Evolutionary conservation across 1,139 yeast species (phyloP).

Genomic region (Yamadazyma jaroonii): DNA sequence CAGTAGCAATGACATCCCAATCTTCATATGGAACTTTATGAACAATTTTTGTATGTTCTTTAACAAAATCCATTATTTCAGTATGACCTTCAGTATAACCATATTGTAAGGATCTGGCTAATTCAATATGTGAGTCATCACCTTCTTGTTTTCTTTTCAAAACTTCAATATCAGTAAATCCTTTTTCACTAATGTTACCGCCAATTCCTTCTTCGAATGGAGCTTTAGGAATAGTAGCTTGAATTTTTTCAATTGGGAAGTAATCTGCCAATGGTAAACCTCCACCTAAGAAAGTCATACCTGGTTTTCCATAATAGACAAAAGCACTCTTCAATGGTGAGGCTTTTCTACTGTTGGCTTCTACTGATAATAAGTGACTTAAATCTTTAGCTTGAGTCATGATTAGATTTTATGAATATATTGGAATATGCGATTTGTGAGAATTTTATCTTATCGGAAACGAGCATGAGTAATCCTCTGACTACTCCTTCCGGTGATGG

Average conservation of each 20-base stretch:
- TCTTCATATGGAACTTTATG: slow-evolving; percentile 65
- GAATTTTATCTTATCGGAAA: slow-evolving; percentile 1
- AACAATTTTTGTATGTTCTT: slow-evolving; percentile 71
- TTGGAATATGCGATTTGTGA: not conserved
- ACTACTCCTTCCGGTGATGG: too few relatives aligned
- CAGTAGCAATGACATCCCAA: slow-evolving; percentile 57
- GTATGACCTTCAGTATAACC: slow-evolving; percentile 82
- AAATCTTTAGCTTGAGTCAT: slow-evolving; percentile 50
- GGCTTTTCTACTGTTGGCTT: slow-evolving; percentile 71
- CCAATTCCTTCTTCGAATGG: slow-evolving; percentile 78
- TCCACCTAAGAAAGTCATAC: slow-evolving; percentile 87
- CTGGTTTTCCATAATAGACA: slow-evolving; percentile 70
- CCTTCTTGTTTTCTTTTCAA: slow-evolving; percentile 22
- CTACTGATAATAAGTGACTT: slow-evolving; percentile 70
- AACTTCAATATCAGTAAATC: slow-evolving; percentile 44
- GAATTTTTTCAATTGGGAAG: slow-evolving; percentile 83
- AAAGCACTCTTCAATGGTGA: slow-evolving; percentile 86
- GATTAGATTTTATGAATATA: too few relatives aligned
- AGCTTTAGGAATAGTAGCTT: slow-evolving; percentile 62
- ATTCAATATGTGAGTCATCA: slow-evolving; percentile 60
- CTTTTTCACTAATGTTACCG: slow-evolving; percentile 50
- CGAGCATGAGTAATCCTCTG: not conserved
- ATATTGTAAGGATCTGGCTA: slow-evolving; percentile 86
- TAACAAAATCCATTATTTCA: slow-evolving; percentile 63
- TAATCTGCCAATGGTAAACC: slow-evolving; percentile 89